Percentiles rank a stretch among this genome's conserved stretches.
Evolutionary conservation across 1,139 yeast genomes (phyloP).

Genomic region (Lodderomyces margitis): DNA sequence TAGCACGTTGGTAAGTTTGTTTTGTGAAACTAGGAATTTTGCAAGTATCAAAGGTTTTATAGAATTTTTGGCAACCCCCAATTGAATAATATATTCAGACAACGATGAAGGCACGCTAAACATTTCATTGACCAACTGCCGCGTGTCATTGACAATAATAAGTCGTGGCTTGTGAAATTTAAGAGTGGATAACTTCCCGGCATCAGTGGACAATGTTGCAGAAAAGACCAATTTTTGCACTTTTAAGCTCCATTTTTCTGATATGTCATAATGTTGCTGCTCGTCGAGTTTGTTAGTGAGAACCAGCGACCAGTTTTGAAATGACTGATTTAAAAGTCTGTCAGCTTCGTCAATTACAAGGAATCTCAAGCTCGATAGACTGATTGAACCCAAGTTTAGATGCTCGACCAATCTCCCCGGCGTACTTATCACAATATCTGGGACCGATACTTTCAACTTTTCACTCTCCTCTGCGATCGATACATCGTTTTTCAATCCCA

Average conservation of each 20-base stretch:
- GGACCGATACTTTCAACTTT: constrained; percentile 46
- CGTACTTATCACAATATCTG: constrained; percentile 80
- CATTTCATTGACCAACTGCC: constrained; percentile 49
- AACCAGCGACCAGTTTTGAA: constrained; percentile 87
- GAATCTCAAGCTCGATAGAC: constrained; percentile 54
- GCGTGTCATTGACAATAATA: constrained; percentile 63
- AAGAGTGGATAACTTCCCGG: constrained; percentile 76
- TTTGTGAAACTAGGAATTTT: constrained; percentile 43
- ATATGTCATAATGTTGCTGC: constrained; percentile 23
- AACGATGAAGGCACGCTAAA: constrained; percentile 56
- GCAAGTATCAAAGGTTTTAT: constrained; percentile 73
- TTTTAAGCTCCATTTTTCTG: constrained; percentile 26
- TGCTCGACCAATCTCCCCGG: constrained; percentile 97
- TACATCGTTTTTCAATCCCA: constrained; percentile 56
- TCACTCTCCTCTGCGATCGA: constrained; percentile 66
- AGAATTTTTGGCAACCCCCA: constrained; percentile 56
- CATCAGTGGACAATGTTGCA: constrained; percentile 92
- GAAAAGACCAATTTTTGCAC: constrained; percentile 73
- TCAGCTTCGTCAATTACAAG: constrained; percentile 95
- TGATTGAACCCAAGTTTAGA: constrained; percentile 39
- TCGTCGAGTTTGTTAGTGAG: constrained; percentile 52
- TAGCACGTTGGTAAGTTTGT: constrained; percentile 41
- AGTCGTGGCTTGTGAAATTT: constrained; percentile 68
- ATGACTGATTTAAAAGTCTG: constrained; percentile 81
- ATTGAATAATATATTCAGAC: constrained; percentile 48